Evolutionary conservation across 257 asterid species (phyloP), one percentile per base, ranked within the genome.

Genomic region (Solanum tacnaense): DNA sequence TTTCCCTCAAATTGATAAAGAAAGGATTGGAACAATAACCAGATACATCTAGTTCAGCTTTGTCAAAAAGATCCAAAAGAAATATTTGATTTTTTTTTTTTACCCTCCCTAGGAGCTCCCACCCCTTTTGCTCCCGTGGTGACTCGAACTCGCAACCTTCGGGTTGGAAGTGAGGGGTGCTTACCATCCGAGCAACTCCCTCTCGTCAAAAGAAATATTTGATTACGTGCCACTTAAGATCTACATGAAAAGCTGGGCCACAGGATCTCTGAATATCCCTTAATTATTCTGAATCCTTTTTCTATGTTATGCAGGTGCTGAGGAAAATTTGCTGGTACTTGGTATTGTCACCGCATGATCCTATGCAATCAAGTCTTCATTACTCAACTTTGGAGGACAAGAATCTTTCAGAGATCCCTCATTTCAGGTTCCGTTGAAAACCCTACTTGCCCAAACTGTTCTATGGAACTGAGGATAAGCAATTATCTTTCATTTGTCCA

Each of bases 361-460:
- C 99, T 35, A 94, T 96, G 99, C 99, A 96, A 89, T 95, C 99
- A 65, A 97, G 98, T 93, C 99, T 97, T 90, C 98, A 94, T 71
- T 92, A 96, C 89, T 90, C 97, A 79, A 97, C 99, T 85, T 89
- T 96, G 91, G 99, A 95, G 94, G 98, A 97, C 86, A 97, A 94
- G 93, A 97, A 97, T 88, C 96, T 97, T 84, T 94, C 96, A n/a
- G 98, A 96, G 91, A 94, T 97, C 89, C 96, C 98, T 89, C 96
- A 96, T 86, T 96, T 97, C 89, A 96, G 91, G 99, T 95, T 74
- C 62, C 52, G 36, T 44, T 52, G 36, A 49, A 5, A 49, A 82
- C 39, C 56, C 31, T 29, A 49, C 21, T 82, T 49, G 70, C 31
- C 5, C 70, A 29, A 20, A 36, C 27, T 27, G 18, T 16, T 81